phyloP scores from a whole-genome alignment of 2,329 filamentous ascomycete genomes.

The Monosporascus sp. region DNA sequence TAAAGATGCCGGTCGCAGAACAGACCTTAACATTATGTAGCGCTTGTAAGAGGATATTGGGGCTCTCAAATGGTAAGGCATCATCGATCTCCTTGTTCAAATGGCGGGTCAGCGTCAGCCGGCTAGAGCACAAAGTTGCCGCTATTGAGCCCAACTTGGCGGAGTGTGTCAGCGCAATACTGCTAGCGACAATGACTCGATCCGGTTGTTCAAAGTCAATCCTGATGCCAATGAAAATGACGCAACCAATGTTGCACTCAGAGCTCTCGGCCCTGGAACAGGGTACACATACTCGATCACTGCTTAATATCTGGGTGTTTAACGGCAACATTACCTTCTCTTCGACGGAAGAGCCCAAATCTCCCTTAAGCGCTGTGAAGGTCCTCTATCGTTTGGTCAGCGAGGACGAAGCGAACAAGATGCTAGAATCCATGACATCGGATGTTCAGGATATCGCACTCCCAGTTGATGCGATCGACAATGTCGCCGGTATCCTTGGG shows the following conservation, averaged over 20 bases:
- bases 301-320: constrained; percentile 50
- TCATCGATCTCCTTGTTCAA: constrained; percentile 50
- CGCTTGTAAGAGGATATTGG: constrained; percentile 41
- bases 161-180: constrained; percentile 48
- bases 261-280: neutral
- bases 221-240: constrained; percentile 35
- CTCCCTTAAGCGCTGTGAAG: constrained; percentile 42
- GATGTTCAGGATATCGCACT: constrained; percentile 56
- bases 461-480: constrained; percentile 43
- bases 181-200: constrained; percentile 49
- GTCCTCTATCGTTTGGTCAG: constrained; percentile 44
- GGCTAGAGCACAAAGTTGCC: constrained; percentile 17
- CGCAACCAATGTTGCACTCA: neutral
- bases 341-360: constrained; percentile 29
- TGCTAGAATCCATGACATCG: constrained; percentile 47
- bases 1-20: neutral
- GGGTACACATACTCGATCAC: constrained; percentile 4
- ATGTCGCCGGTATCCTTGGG: constrained; percentile 39
- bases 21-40: constrained; percentile 35
- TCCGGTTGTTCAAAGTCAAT: constrained; percentile 54
- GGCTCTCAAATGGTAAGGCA: constrained; percentile 40
- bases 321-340: constrained; percentile 51
- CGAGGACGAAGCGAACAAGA: constrained; percentile 38
- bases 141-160: constrained; percentile 32
- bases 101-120: constrained; percentile 47